Conservation (phyloP, 371 early-diverging fungal genomes). For the Syncephalastrum monosporum region DNA sequence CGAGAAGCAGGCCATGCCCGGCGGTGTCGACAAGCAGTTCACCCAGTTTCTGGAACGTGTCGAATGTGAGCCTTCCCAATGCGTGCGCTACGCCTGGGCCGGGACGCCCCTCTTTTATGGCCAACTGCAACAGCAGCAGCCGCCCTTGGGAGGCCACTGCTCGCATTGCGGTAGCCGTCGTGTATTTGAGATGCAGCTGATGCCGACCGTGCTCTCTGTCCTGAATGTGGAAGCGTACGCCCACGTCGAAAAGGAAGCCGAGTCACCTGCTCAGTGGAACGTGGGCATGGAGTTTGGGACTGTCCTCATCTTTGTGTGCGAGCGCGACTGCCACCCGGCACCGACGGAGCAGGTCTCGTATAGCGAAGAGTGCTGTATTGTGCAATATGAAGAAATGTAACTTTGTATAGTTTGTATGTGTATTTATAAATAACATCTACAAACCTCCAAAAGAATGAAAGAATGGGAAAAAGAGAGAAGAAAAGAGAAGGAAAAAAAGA, state of each 20-base stretch:
- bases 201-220: conserved; percentile 81
- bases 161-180: conserved; percentile 69
- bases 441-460: conserved; percentile 1
- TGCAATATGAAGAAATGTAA: conserved; percentile 59
- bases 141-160: conserved; percentile 56
- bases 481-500: neutral
- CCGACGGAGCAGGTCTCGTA: conserved; percentile 42
- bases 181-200: conserved; percentile 90
- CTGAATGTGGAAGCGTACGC: conserved; percentile 55
- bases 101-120: conserved; percentile 70
- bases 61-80: conserved; percentile 78
- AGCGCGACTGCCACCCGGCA: conserved; percentile 70
- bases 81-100: conserved; percentile 76
- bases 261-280: conserved; percentile 53
- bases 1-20: conserved; percentile 71
- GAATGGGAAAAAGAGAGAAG: conserved; percentile 2
- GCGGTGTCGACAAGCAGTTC: conserved; percentile 79
- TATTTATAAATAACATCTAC: neutral
- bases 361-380: conserved; percentile 64
- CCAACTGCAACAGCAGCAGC: conserved; percentile 26
- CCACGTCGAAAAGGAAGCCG: conserved; percentile 30
- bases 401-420: conserved; percentile 1
- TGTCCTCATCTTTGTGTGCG: conserved; percentile 80
- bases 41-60: conserved; percentile 75
- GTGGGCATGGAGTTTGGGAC: conserved; percentile 95